Evolutionary conservation across 768 basidiomycete genomes (phyloP), one percentile per base, ranked within the genome.

Genomic region (Suillus subluteus): DNA sequence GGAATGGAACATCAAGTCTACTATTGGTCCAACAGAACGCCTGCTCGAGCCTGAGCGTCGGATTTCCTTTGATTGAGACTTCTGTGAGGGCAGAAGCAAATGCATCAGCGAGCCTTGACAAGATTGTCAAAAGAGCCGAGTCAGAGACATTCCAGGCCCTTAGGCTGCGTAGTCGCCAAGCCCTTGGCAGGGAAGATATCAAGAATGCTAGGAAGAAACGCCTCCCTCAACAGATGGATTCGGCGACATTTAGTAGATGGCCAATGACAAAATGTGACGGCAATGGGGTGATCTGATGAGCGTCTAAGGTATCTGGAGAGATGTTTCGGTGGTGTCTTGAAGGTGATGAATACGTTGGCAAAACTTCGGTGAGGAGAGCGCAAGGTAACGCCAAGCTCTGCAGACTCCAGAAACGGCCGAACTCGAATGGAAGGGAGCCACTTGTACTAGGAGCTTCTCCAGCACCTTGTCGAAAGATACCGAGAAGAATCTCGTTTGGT

Each of bases 291-390:
- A 44, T 56, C 58, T n/a, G 55, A 65, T 3, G 68, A 74, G 26
- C 70, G 63, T 13, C 66, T 67, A n/a, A 65, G 37, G 35, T 61
- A 62, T 6, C 16, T 35, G 9, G 61, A 64, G 44, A 72, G 26
- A 40, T 62, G 48, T 18, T 62, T 9, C 6, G 48, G 23, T 1
- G 70, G 65, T 3, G 58, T 70, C 52, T 55, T 58, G 48, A 67
- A 67, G 15, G 73, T 74, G 55, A 73, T 43, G 44, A 65, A 68
- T 37, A 73, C 37, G 32, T 6, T 64, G 12, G n/a, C 67, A 72
- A 30, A 68, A n/a, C 38, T 66, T 64, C 3, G 65, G 65, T 30
- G 59, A 48, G 9, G 35, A 26, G 32, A 70, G 64, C 35, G 44
- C 58, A 41, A 67, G 37, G 4, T 63, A 38, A 1, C 37, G 62